These are phyloP conservation scores for Tetradesmus lagerheimii DNA, from an alignment of 139 green algal species.

Conservation along the genomic window DNA sequence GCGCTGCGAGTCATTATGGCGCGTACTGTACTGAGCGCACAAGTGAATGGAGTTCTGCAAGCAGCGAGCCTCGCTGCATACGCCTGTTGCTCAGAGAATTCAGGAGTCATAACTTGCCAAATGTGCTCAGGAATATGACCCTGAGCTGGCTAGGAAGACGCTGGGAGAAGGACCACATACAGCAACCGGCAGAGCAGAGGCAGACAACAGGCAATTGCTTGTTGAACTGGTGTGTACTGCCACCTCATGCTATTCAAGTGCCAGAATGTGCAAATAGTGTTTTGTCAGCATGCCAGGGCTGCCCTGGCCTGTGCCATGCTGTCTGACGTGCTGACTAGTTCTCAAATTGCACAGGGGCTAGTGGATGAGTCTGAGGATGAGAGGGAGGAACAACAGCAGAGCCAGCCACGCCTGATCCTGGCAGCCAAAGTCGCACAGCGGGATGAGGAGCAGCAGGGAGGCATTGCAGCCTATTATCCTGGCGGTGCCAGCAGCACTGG, in stretches of 20 bases:
- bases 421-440: not conserved
- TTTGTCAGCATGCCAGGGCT: not conserved
- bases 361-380: slow-evolving; percentile 44
- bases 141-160: slow-evolving; percentile 46
- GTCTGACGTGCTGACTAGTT: not conserved
- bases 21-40: not conserved
- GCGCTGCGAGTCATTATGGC: not conserved
- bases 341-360: slow-evolving; percentile 5
- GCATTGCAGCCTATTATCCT: slow-evolving; percentile 37
- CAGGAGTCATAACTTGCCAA: not conserved
- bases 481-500: not conserved
- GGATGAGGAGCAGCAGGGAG: not conserved
- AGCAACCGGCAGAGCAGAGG: not conserved
- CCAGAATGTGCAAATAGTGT: not conserved
- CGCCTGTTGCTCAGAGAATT: not conserved
- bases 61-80: not conserved
- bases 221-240: slow-evolving; percentile 19
- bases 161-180: not conserved
- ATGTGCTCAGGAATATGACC: slow-evolving; percentile 50
- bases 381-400: not conserved
- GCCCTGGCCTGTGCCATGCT: not conserved
- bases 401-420: not conserved
- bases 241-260: not conserved
- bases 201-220: slow-evolving; percentile 19
- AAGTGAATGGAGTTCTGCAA: not conserved